Base-by-base conservation (phyloP, 2,329 filamentous ascomycete genomes). In the Pezizomycotina sp. region DNA sequence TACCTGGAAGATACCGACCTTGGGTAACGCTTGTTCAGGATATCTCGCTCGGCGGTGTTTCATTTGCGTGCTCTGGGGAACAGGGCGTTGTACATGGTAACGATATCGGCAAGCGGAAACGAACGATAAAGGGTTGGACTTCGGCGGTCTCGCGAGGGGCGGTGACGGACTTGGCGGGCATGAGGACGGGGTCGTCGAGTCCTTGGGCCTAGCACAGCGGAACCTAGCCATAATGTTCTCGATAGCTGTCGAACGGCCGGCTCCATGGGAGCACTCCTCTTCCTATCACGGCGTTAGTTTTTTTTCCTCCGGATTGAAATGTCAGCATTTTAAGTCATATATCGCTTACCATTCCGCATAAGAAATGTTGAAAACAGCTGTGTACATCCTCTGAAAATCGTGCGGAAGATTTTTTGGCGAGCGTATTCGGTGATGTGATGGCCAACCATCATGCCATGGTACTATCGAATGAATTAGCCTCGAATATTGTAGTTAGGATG, bases 341-440 rank as follows among this genome's bases (percentile, higher is more conserved):
- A 14, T 22, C 15, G 29, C 36, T 40, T 44, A 51, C 49, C 48
- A 48, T 38, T 51, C 49, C 12, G 47, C 45, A 21, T 48, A 51
- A 37, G 48, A 43, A 19, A 51, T 48, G 36, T 48, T 48, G 27
- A 51, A 48, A 9, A 48, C 49, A 39, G 50, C 48, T 18, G 48
- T 50, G 22, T 49, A 51, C 49, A 52, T 52, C 30, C 47, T 45
- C 51, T 74, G 75, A 37, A 78, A 61, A 38, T 51, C 46, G 16
- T 48, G 50, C 50, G 47, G 15, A 52, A 29, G 22, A 78, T 77
- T 56, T 75, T 84, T 52, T 92, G 79, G 27, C 89, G 72, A 26
- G 82, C 83, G 57, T 86, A 82, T 49, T 91, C 81, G 31, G 79
- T 84, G 50, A 95, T 82, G 59, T 92, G 81, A 56, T 92, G 86